Base-by-base conservation (phyloP, 148 eudicot genomes). In the Vaccinium darrowii region DNA sequence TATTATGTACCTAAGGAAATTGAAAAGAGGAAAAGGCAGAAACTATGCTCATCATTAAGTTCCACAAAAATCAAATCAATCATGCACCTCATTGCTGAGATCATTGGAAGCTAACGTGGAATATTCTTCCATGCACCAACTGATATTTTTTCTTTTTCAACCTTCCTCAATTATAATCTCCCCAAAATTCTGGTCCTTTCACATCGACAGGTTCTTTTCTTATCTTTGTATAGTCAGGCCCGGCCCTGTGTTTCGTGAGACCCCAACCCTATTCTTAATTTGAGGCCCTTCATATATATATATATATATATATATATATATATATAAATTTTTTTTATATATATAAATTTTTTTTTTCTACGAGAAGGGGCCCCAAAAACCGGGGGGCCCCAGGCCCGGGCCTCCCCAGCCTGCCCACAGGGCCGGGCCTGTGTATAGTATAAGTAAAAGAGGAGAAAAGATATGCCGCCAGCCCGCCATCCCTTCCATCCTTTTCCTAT, bases 61-160 rank as follows among this genome's bases (percentile, higher is more conserved):
- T 58, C 8, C n/a, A 58, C 6, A 18, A 58, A 3, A 5, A 1
- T 15, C 7, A 60, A 60, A 56, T 18, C 2, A 6, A 7, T 60
- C 5, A 39, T 25, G 5, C 52, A 53, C n/a, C 62, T 8, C 14
- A 1, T 23, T 14, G 25, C 23, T 78, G 30, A 78, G 23, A 78
- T 78, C 62, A 78, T 51, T 43, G 33, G 81, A 78, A 15, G 19
- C 81, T 25, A 78, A 53, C 39, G 25, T 51, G 39, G 81, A 53
- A 78, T 78, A 53, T 78, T 53, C 63, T 78, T 51, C 52, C 25
- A 21, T 47, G 53, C 19, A 47, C 50, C 27, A 16, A 75, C 78
- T 75, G 78, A 75, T 47, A 75, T 47, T 15, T 75, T 75, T 43
- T 33, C 77, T 1, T 14, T 73, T 73, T 73, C 50, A 73, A 14